phyloP scores from a whole-genome alignment of 2,329 filamentous ascomycete species.

The Peltaster fructicola region DNA sequence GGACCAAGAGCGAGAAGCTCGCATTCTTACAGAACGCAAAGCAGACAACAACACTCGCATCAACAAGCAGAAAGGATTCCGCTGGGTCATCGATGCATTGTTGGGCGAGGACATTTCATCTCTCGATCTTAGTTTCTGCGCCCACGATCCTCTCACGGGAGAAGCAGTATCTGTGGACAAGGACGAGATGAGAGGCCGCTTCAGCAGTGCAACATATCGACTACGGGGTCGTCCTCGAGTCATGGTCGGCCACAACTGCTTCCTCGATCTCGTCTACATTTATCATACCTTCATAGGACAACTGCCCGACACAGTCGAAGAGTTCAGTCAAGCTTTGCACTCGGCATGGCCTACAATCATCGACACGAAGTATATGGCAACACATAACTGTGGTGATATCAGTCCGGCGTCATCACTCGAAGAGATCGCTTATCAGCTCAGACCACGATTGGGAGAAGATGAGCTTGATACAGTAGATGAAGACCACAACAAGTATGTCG shows the following conservation, averaged over 20 bases:
- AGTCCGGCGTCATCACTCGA: conserved; percentile 32
- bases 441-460: conserved; percentile 17
- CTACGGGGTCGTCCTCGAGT: conserved; percentile 31
- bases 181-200: conserved; percentile 20
- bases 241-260: conserved; percentile 47
- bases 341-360: conserved; percentile 38
- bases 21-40: conserved; percentile 21
- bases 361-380: conserved; percentile 47
- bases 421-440: conserved; percentile 29
- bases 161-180: conserved; percentile 20
- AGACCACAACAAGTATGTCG: conserved; percentile 24
- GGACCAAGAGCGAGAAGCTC: conserved; percentile 27
- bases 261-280: conserved; percentile 46
- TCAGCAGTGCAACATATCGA: conserved; percentile 22
- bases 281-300: conserved; percentile 43
- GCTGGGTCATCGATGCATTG: conserved; percentile 33
- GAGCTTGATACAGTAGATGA: conserved; percentile 26
- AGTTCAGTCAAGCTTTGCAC: conserved; percentile 36
- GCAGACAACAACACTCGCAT: conserved; percentile 24
- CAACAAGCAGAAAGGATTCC: conserved; percentile 28
- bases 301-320: conserved; percentile 35
- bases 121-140: conserved; percentile 21
- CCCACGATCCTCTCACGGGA: conserved; percentile 19
- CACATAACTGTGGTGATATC: conserved; percentile 35
- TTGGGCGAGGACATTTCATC: conserved; percentile 20